Conservation (phyloP, 345 rosid genomes). For the Brassica carinata region DNA sequence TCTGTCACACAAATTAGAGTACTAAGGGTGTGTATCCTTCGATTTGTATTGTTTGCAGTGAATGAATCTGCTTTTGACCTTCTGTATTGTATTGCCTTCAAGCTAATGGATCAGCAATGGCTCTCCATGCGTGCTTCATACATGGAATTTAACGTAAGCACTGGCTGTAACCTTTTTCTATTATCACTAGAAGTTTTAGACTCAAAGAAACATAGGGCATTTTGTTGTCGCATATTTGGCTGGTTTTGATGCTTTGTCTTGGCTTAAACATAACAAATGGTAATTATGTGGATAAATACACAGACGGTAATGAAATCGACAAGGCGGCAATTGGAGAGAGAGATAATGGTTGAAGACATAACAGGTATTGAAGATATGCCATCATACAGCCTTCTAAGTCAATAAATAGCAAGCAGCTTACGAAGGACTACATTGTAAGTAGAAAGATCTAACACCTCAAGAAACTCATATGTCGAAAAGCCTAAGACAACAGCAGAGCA, state of each 20-base stretch:
- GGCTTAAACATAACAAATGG: not conserved
- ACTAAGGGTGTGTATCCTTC: slow-evolving; percentile 4
- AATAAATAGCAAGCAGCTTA: slow-evolving; percentile 32
- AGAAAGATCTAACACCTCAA: slow-evolving; percentile 38
- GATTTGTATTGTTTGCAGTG: slow-evolving; percentile 48
- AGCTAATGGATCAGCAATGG: slow-evolving; percentile 98
- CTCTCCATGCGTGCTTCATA: slow-evolving; percentile 92
- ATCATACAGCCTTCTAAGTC: slow-evolving; percentile 64
- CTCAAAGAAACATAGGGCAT: not conserved
- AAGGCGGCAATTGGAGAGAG: slow-evolving; percentile 88
- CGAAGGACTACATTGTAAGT: slow-evolving; percentile 32
- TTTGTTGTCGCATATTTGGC: not conserved
- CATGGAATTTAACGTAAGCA: slow-evolving; percentile 93
- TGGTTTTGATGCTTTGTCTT: not conserved
- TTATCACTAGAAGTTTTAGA: not conserved
- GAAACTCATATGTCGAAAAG: not conserved
- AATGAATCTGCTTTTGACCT: slow-evolving; percentile 92
- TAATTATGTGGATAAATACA: not conserved
- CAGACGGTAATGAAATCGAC: slow-evolving; percentile 87
- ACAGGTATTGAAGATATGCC: slow-evolving; percentile 82
- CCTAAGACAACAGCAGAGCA: slow-evolving; percentile 2
- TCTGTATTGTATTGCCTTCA: slow-evolving; percentile 95
- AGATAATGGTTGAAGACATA: slow-evolving; percentile 79
- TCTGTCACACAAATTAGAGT: not conserved
- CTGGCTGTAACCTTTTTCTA: not conserved